Evolutionary conservation across 371 early-diverging fungal species (phyloP).

Genomic region (Rhizopus sp.): DNA sequence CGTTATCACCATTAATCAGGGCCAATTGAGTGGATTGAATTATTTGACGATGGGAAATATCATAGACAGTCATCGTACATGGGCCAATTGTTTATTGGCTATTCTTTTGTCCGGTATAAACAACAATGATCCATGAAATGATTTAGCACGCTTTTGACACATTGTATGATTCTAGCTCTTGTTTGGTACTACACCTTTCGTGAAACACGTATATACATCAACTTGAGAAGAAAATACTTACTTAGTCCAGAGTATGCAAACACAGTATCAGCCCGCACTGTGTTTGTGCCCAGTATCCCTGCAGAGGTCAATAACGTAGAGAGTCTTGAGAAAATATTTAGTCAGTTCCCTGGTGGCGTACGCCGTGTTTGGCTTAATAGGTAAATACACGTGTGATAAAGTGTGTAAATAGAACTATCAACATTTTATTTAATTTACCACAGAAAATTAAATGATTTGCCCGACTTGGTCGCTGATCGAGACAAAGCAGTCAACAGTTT

Average conservation of each 20-base stretch:
- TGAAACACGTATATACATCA: slow-evolving; percentile 67
- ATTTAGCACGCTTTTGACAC: not conserved
- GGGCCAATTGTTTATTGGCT: slow-evolving; percentile 73
- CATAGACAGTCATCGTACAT: slow-evolving; percentile 44
- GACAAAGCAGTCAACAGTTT: slow-evolving; percentile 50
- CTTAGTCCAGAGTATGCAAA: slow-evolving; percentile 59
- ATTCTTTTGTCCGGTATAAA: slow-evolving; percentile 56
- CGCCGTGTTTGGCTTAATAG: slow-evolving; percentile 70
- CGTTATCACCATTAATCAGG: slow-evolving; percentile 57
- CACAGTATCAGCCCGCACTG: slow-evolving; percentile 64
- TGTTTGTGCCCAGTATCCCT: slow-evolving; percentile 67
- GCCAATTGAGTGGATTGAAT: slow-evolving; percentile 40
- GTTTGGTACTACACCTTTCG: slow-evolving; percentile 57
- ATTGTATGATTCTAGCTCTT: slow-evolving; percentile 13
- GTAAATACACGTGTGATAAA: slow-evolving; percentile 21
- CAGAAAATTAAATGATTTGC: slow-evolving; percentile 54
- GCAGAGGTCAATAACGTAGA: slow-evolving; percentile 47
- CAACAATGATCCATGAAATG: not conserved
- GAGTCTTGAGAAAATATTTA: slow-evolving; percentile 55
- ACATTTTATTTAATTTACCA: slow-evolving; percentile 3
- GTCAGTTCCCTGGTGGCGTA: slow-evolving; percentile 76
- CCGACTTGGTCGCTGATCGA: slow-evolving; percentile 60
- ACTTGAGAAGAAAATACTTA: slow-evolving; percentile 67
- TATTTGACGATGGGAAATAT: slow-evolving; percentile 72
- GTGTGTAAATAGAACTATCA: not conserved